A percentile compares a stretch with the other conserved stretches of the same genome.
These are phyloP conservation scores for Neoboletus brunneissimus DNA, from an alignment of 768 basidiomycete species.

Conservation along the genomic window DNA sequence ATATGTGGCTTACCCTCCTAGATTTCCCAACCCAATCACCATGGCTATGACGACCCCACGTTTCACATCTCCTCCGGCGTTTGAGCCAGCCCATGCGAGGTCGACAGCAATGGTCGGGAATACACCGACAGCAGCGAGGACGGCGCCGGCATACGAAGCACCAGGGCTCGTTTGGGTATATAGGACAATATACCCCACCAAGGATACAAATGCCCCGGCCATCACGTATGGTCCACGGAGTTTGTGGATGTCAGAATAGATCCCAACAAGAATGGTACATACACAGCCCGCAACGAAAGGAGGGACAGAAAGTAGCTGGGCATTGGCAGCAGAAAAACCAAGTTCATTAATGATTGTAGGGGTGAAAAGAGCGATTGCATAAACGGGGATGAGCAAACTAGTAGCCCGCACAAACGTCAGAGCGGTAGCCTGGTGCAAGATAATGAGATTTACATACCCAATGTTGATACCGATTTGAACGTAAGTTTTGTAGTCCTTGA, in stretches of 20 bases:
- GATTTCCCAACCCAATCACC: conserved; percentile 53
- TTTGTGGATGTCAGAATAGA: conserved; percentile 41
- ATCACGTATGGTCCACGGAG: conserved; percentile 51
- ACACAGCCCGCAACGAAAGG: conserved; percentile 48
- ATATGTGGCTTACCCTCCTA: conserved; percentile 44
- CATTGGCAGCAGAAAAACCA: conserved; percentile 49
- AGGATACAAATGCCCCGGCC: conserved; percentile 37
- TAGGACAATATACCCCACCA: conserved; percentile 52
- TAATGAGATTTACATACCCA: conserved; percentile 31
- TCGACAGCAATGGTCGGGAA: conserved; percentile 48
- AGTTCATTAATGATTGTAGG: conserved; percentile 50
- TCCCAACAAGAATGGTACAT: conserved; percentile 40
- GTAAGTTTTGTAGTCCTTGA: conserved; percentile 44
- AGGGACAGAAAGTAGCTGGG: conserved; percentile 50
- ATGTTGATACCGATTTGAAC: conserved; percentile 38
- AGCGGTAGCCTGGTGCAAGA: neutral
- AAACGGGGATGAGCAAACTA: conserved; percentile 46
- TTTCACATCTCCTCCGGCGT: conserved; percentile 55
- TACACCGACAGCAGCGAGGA: conserved; percentile 52
- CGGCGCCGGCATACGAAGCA: conserved; percentile 42
- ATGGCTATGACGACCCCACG: conserved; percentile 51
- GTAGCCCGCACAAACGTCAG: conserved; percentile 2
- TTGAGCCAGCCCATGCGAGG: conserved; percentile 55
- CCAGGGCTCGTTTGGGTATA: conserved; percentile 32
- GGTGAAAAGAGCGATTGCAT: conserved; percentile 48